Conservation (phyloP, 352 stramenopile genomes). For the Pythium diclinum region DNA sequence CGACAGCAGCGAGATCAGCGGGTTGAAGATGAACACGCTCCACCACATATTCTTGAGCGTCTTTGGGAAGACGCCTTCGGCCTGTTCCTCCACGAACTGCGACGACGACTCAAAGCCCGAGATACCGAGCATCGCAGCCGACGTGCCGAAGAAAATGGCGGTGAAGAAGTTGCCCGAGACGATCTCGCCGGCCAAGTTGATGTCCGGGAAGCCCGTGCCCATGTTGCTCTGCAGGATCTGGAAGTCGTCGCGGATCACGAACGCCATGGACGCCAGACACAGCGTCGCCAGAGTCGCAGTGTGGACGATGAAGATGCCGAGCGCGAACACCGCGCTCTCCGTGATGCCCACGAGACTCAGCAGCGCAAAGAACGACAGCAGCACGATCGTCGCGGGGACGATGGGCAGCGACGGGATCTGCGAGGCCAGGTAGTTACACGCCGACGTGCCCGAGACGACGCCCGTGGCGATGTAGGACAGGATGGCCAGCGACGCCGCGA, state of each 20-base stretch:
- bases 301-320: constrained; percentile 91
- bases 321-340: constrained; percentile 89
- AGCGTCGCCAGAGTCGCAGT: constrained; percentile 82
- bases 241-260: constrained; percentile 79
- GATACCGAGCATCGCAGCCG: constrained; percentile 93
- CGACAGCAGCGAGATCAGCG: constrained; percentile 89
- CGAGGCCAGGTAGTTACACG: constrained; percentile 84
- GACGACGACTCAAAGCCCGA: constrained; percentile 94
- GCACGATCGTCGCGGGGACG: constrained; percentile 69
- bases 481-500: constrained; percentile 92
- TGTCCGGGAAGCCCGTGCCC: constrained; percentile 78
- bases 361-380: constrained; percentile 91
- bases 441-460: constrained; percentile 84
- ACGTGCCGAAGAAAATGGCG: constrained; percentile 91
- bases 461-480: constrained; percentile 96
- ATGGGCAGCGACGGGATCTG: constrained; percentile 73
- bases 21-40: constrained; percentile 93
- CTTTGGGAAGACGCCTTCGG: constrained; percentile 93
- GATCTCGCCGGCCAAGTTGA: constrained; percentile 81
- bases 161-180: constrained; percentile 80
- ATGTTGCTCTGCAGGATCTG: constrained; percentile 83
- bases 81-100: constrained; percentile 94
- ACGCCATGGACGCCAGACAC: constrained; percentile 73
- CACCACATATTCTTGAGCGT: constrained; percentile 95
- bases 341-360: constrained; percentile 91